A percentile compares a stretch with the other conserved stretches of the same genome.
Conservation (phyloP, 805 yeast species). For the Wickerhamiella slavikovae region DNA sequence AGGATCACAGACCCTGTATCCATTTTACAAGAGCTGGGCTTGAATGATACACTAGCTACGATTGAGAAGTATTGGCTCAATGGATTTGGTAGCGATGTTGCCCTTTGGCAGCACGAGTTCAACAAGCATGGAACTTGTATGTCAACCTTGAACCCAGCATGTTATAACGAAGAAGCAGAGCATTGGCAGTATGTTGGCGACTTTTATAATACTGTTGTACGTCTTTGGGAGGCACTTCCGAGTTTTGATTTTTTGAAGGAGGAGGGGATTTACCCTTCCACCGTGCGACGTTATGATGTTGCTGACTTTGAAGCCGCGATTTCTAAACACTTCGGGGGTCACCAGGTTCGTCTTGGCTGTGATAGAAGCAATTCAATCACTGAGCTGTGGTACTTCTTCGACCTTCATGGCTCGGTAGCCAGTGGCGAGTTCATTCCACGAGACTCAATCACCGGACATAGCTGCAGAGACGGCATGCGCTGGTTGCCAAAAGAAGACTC, state of each 20-base stretch:
- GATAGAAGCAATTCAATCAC: slow-evolving; percentile 29
- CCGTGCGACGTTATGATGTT: slow-evolving; percentile 33
- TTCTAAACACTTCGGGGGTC: slow-evolving; percentile 24
- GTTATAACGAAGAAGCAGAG: slow-evolving; percentile 27
- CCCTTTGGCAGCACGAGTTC: slow-evolving; percentile 77
- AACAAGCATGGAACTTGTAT: slow-evolving; percentile 91
- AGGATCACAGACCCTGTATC: slow-evolving; percentile 30
- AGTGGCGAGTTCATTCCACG: slow-evolving; percentile 45
- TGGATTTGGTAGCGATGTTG: slow-evolving; percentile 42
- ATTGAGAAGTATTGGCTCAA: slow-evolving; percentile 58
- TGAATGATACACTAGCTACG: slow-evolving; percentile 30
- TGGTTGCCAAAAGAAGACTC: slow-evolving; percentile 44
- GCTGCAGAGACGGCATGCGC: slow-evolving; percentile 58
- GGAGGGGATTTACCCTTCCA: slow-evolving; percentile 54
- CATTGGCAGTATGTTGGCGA: slow-evolving; percentile 34
- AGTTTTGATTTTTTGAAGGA: slow-evolving; percentile 45
- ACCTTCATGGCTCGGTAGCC: slow-evolving; percentile 50
- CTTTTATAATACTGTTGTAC: slow-evolving; percentile 41
- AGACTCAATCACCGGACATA: slow-evolving; percentile 28
- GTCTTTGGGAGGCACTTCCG: slow-evolving; percentile 36
- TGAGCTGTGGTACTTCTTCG: slow-evolving; percentile 67
- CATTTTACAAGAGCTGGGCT: slow-evolving; percentile 22
- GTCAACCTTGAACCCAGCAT: slow-evolving; percentile 51
- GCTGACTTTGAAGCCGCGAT: slow-evolving; percentile 18
- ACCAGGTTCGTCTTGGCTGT: slow-evolving; percentile 37